Evolutionary conservation across 140 eudicot species (phyloP), one percentile per base, ranked within the genome.

Genomic region (Anethum foeniculum): DNA sequence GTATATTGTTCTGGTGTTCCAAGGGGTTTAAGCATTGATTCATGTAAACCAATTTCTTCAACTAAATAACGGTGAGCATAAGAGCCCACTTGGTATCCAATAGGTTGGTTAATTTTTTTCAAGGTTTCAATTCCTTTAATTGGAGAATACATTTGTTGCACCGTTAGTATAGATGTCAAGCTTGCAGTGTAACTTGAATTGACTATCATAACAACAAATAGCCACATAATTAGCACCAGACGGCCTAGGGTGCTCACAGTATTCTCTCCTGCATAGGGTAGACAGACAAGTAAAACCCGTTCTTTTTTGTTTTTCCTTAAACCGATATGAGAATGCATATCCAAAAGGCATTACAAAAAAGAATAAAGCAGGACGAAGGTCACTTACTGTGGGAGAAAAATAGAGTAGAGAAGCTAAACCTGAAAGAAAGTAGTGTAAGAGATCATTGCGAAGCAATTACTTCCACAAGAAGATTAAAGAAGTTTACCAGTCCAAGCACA

Each of bases 141-240:
- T 7, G 90, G 86, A 9, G 93, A 88, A 30, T 86, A 79, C 34
- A 91, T 62, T 52, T 89, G 91, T 75, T 91, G 91, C 23, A 91
- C 93, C 6, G 91, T 89, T 47, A 91, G 86, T 69, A 91, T 89
- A 69, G 93, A 86, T 2, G 93, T 89, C 83, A 89, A 73, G 83
- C 90, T 89, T 25, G 93, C 93, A 32, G 93, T 87, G 77, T 91
- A 91, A 85, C 96, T 87, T 21, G 96, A 91, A 36, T 79, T 91
- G 49, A 91, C 80, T 74, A 91, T 87, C 52, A 91, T 75, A 60
- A 91, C 93, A 71, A 91, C 93, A 60, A 91, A 91, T 0, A 91
- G 87, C 96, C 96, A 91, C 32, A 89, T 39, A 39, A 91, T 56
- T 28, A 91, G 82, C 41, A 91, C 96, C 68, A 84, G 10, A 3